Evolutionary conservation across 1,284 basidiomycete genomes (phyloP), one percentile per base, ranked within the genome.

Genomic region (Melampsora larici-populina): DNA sequence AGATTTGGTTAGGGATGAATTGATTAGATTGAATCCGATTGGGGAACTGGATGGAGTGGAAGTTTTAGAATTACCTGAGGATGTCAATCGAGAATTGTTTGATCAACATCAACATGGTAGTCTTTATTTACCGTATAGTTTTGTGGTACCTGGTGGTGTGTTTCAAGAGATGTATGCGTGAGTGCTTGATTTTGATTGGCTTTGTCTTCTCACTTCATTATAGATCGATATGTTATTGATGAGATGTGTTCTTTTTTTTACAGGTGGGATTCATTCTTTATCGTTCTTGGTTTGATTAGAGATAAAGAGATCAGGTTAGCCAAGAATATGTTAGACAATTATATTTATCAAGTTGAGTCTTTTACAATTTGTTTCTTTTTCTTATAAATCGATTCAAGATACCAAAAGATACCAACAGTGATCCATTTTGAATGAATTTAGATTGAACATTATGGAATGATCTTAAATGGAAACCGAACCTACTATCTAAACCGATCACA

Each of bases 141-240:
- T 67, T 36, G 73, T 75, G 26, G 73, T 75, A 11, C 73, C 73
- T n/a, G 73, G 73, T 29, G 73, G 73, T 24, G 29, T 62, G 11
- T 75, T 75, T 55, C 73, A 75, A 64, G 73, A 75, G 55, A 75
- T 75, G 63, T 75, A 75, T 75, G 73, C 73, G 73, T 75, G 26
- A 75, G 73, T 68, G 21, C 5, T 36, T 18, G 51, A 55, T 4
- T 36, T 4, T 36, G 5, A 36, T 36, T 9, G 3, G 9, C 9
- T 36, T n/a, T n/a, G n/a, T n/a, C n/a, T n/a, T n/a, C n/a, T n/a
- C n/a, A n/a, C n/a, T n/a, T n/a, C n/a, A n/a, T n/a, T n/a, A n/a
- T n/a, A n/a, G n/a, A n/a, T n/a, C n/a, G n/a, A n/a, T n/a, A n/a
- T n/a, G n/a, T n/a, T n/a, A n/a, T n/a, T n/a, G n/a, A n/a, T n/a